Percentiles rank a stretch among this genome's conserved stretches.
Conservation (phyloP, 1,284 basidiomycete species). For the Ceratobasidium sp. region DNA sequence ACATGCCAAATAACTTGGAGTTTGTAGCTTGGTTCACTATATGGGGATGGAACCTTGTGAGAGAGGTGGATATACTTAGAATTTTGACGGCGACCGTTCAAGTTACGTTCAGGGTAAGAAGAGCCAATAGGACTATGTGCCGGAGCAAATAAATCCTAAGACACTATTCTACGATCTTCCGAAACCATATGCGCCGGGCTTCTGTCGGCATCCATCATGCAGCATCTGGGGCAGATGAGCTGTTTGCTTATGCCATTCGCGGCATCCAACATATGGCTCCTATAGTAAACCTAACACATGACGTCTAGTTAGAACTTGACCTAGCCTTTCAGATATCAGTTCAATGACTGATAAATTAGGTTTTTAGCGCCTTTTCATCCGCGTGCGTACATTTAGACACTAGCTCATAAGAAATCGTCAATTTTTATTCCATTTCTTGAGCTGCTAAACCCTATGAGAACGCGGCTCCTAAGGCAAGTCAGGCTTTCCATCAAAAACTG, state of each 20-base stretch:
- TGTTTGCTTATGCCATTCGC: not conserved
- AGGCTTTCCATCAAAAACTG: no score
- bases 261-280: not conserved
- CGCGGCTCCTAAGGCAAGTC: no score
- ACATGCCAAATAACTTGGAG: not conserved
- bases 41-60: not conserved
- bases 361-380: no score
- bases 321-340: no score
- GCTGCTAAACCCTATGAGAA: not conserved
- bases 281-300: not conserved
- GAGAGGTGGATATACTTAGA: not conserved
- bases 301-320: not conserved
- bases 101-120: not conserved
- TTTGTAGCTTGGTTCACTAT: not conserved
- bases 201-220: slow-evolving; percentile 26
- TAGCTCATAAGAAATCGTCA: no score
- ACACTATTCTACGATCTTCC: not conserved
- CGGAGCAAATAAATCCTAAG: not conserved
- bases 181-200: slow-evolving; percentile 1
- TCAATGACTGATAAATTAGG: no score
- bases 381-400: no score
- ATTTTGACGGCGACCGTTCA: not conserved
- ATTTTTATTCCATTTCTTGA: no score
- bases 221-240: not conserved
- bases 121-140: not conserved